Evolutionary conservation across 495 filamentous ascomycete species (phyloP), one percentile per base, ranked within the genome.

Genomic region (Glarea lozoyensis): DNA sequence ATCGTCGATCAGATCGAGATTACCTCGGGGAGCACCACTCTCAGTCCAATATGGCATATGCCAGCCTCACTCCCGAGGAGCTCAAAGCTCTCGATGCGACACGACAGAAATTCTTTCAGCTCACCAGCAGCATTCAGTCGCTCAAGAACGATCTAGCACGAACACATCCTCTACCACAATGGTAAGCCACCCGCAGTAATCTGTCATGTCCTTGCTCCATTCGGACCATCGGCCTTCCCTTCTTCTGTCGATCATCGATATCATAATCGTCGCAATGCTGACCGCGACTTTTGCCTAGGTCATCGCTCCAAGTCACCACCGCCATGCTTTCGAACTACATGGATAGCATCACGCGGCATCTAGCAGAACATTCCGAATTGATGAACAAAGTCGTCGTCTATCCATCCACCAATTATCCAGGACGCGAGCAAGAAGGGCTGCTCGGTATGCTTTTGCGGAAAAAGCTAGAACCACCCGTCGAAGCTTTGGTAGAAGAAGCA

Each of bases 391-490:
- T 81, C 36, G 75, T 75, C 49, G 74, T 80, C 35, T 86, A 88
- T 59, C 86, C 87, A 1, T 72, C 78, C 3, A 82, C 87, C 4
- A 76, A 78, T 42, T 89, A 81, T 62, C 85, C 86, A 9, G 76
- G 81, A 10, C 77, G 77, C 32, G 80, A 75, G 9, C 76, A 89
- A 54, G 76, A 81, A 35, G 61, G 53, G 32, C 62, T 79, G 3
- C 73, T 90, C 1, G 60, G 70, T 5, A 67, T 76, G 41, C 63
- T 93, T 1, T 63, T 92, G 16, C 78, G 86, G 15, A 92, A 90
- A 61, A 90, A 89, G 58, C 73, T 84, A 16, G 84, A 89, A 40
- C 82, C 85, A 3, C 66, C 72, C 2, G 77, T 86, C 19, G 83
- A 87, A 48, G 73, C 74, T 22, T 82, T 78, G 72, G 78, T 90